These are phyloP conservation scores for Mycena crocata DNA, from an alignment of 768 basidiomycete genomes.

Conservation along the genomic window DNA sequence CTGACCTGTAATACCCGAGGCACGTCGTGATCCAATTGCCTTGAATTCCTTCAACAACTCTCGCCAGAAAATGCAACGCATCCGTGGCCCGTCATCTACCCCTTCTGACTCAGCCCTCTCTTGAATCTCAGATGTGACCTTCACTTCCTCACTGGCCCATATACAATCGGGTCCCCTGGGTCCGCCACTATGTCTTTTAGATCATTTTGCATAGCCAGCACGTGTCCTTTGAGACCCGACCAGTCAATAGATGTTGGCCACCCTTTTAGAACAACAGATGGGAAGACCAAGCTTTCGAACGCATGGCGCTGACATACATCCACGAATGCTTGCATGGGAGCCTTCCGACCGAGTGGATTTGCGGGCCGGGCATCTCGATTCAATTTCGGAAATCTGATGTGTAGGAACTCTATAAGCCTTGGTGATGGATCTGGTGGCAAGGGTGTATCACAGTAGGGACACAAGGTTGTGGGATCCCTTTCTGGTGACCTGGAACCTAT, in stretches of 20 bases:
- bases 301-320: not conserved
- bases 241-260: conserved; percentile 5
- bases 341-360: conserved; percentile 12
- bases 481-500: not conserved
- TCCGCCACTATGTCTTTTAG: not conserved
- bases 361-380: not conserved
- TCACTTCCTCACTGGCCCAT: not conserved
- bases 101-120: not conserved
- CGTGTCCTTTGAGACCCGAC: not conserved
- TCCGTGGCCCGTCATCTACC: not conserved
- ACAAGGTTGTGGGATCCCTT: not conserved
- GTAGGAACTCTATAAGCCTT: not conserved
- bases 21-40: not conserved
- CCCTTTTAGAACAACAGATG: not conserved
- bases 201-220: not conserved
- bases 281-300: not conserved
- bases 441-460: not conserved
- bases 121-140: not conserved
- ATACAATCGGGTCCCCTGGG: not conserved
- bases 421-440: not conserved
- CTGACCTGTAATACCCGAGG: not conserved
- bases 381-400: not conserved
- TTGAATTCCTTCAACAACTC: not conserved
- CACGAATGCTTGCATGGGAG: not conserved
- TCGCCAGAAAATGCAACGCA: conserved; percentile 10